Conservation (phyloP, 164 flowering plant genomes). For the Vitis rupestris region DNA sequence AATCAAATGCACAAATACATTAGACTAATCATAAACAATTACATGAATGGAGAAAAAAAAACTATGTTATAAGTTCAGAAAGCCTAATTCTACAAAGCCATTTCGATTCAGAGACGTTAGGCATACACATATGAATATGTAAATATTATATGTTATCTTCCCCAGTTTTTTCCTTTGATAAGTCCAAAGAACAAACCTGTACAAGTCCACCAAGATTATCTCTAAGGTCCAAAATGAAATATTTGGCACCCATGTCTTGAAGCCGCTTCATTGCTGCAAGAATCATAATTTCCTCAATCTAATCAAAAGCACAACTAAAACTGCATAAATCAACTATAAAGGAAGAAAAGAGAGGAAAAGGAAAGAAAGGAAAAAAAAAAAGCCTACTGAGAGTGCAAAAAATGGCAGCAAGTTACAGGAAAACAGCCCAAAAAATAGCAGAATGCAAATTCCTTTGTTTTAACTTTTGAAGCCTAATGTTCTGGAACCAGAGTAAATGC, state of each 20-base stretch:
- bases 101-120: too few relatives aligned
- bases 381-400: too few relatives aligned
- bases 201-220: constrained; percentile 97
- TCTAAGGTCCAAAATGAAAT: constrained; percentile 84
- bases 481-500: neutral
- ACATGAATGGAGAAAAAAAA: neutral
- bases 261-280: constrained; percentile 89
- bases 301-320: neutral
- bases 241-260: constrained; percentile 82
- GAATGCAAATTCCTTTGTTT: neutral
- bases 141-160: too few relatives aligned
- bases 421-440: neutral
- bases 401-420: too few relatives aligned
- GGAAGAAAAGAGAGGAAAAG: neutral
- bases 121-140: too few relatives aligned
- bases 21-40: neutral
- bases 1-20: constrained; percentile 11
- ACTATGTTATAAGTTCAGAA: neutral
- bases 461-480: neutral
- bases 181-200: constrained; percentile 48
- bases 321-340: neutral
- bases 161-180: too few relatives aligned
- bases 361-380: neutral
- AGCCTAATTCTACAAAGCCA: too few relatives aligned
- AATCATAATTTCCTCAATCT: constrained; percentile 9